Base-by-base conservation (phyloP, 768 basidiomycete species). In the Calocera viscosa region DNA sequence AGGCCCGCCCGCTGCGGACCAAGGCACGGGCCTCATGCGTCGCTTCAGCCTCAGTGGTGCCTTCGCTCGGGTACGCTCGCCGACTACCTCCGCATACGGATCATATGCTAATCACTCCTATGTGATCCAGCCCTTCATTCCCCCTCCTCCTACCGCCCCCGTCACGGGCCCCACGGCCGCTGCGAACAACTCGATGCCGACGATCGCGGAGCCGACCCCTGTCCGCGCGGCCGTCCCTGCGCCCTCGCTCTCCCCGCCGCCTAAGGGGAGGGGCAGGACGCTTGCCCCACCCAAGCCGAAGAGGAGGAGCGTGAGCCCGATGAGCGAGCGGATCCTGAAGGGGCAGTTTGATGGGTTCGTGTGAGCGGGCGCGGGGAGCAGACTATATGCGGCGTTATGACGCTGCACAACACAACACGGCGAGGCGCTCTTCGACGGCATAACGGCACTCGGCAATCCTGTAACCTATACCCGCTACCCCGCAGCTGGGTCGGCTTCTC, bases 271-370 rank as follows among this genome's bases (percentile, higher is more conserved):
- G 74, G 10, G 81, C 70, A 10, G 74, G 73, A 7, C 75, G 78
- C 24, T 89, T 88, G 1, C 90, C 90, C 22, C 90, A 89, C 40
- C 90, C 90, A 5, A 92, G 91, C 64, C 24, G 2, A 33, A n/a
- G 32, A 2, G 64, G 34, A 2, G 40, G 11, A 38, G 64, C 34
- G 34, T 38, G 34, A 41, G 64, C 64, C 40, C 40, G n/a, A 39
- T 70, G 91, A 91, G 90, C 69, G 91, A 93, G 77, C 82, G 91
- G 67, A 91, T 93, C 68, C 82, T 93, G 71, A 93, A 90, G 79
- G 91, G 91, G 10, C 91, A 93, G 72, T 93, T 92, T 71, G 91
- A 93, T 73, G 87, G 91, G 63, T 93, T 93, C 80, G 89, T 90
- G 73, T 91, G 77, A 82, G 12, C 53, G 12, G 8, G 17, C 19